Percentiles rank a stretch among this genome's conserved stretches.
These are phyloP conservation scores for Przewalskia tangutica DNA, from an alignment of 257 asterid genomes.

Conservation along the genomic window DNA sequence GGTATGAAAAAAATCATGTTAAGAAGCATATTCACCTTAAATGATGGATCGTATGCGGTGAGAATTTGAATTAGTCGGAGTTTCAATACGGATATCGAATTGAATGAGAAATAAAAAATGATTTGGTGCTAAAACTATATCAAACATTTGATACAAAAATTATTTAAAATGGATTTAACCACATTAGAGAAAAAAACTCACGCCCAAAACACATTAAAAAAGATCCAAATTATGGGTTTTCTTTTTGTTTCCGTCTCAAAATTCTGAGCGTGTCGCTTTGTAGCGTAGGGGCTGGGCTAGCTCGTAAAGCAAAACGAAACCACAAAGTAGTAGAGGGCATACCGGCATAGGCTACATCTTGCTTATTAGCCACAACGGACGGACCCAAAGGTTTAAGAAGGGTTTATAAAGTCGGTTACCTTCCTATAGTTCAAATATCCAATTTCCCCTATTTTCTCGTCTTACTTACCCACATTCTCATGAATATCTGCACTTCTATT, in stretches of 20 bases:
- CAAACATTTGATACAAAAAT: neutral
- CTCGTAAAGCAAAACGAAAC: neutral
- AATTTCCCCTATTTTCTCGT: neutral
- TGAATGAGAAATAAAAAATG: neutral
- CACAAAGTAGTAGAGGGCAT: neutral
- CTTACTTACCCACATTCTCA: neutral
- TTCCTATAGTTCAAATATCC: neutral
- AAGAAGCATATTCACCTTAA: too few relatives aligned
- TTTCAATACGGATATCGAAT: too few relatives aligned
- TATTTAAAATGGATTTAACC: neutral
- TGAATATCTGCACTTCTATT: neutral
- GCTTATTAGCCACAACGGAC: neutral
- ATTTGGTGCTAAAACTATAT: neutral
- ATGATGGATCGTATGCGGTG: too few relatives aligned
- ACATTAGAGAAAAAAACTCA: neutral
- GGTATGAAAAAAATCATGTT: too few relatives aligned
- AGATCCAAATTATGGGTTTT: neutral
- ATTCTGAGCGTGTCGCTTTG: neutral
- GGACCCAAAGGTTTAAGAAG: constrained; percentile 45
- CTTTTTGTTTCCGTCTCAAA: neutral
- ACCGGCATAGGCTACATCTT: neutral
- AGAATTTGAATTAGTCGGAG: too few relatives aligned
- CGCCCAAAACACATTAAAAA: neutral
- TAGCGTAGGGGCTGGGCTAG: too few relatives aligned
- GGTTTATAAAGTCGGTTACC: constrained; percentile 37